Conservation (phyloP, 306 rosid species). For the Prinsepia uniflora region DNA sequence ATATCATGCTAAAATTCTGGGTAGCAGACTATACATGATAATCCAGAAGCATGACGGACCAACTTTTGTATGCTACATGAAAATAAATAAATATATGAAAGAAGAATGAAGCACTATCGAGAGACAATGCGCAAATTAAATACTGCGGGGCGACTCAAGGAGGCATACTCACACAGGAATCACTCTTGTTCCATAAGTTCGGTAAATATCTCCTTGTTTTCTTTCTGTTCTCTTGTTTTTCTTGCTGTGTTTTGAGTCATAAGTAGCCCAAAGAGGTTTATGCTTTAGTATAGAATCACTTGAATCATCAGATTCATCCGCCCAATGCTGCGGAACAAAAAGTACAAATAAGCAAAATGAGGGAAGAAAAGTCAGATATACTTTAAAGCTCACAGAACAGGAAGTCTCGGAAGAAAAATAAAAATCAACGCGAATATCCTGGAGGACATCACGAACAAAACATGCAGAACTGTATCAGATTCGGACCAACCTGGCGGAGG, state of each 20-base stretch:
- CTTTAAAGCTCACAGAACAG: not conserved
- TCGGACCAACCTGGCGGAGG: constrained; percentile 59
- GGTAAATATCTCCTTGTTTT: constrained; percentile 72
- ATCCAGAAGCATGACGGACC: no score
- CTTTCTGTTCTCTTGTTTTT: constrained; percentile 49
- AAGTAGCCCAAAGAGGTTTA: constrained; percentile 91
- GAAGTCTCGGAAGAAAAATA: not conserved
- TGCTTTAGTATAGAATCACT: constrained; percentile 86
- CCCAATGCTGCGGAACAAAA: constrained; percentile 51
- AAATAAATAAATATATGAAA: not conserved
- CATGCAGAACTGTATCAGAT: constrained; percentile 1
- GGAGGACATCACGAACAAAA: not conserved
- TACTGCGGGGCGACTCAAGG: constrained; percentile 25
- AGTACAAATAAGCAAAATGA: constrained; percentile 12
- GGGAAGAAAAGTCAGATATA: constrained; percentile 8
- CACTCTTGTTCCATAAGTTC: constrained; percentile 94
- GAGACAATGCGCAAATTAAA: constrained; percentile 8
- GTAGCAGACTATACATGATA: not conserved
- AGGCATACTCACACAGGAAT: constrained; percentile 86
- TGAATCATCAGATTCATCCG: constrained; percentile 56
- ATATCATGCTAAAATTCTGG: not conserved
- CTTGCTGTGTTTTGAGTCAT: constrained; percentile 55
- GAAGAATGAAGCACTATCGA: not conserved
- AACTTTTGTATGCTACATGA: not conserved
- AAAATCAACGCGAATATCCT: not conserved